A percentile compares a stretch with the other conserved stretches of the same genome.
These are phyloP conservation scores for Rhizophagus clarus DNA, from an alignment of 192 early-diverging fungal species.

Conservation along the genomic window DNA sequence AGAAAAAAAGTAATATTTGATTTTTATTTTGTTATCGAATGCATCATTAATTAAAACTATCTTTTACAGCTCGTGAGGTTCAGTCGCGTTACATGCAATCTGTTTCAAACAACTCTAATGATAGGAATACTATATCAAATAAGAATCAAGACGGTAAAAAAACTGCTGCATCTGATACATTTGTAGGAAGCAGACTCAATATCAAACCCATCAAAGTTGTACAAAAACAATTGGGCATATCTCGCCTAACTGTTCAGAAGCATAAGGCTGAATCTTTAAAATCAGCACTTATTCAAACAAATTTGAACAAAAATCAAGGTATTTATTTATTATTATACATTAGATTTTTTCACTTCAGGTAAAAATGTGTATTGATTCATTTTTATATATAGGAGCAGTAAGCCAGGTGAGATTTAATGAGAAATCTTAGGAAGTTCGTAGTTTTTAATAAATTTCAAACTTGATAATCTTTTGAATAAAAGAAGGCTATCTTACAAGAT, in stretches of 20 bases:
- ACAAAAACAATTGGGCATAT: not conserved
- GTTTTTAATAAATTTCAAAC: not conserved
- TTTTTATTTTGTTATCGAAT: not conserved
- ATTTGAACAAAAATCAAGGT: not conserved
- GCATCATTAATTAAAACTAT: not conserved
- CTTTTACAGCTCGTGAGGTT: conserved; percentile 12
- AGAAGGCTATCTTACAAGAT: not conserved
- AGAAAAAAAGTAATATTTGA: not conserved
- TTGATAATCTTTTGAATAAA: not conserved
- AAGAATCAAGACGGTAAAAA: not conserved
- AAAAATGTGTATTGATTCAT: not conserved
- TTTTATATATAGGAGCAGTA: not conserved
- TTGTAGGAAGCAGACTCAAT: not conserved
- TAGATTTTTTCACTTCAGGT: not conserved
- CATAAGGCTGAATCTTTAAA: not conserved
- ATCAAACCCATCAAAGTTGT: not conserved
- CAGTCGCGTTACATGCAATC: conserved; percentile 16
- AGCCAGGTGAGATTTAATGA: not conserved
- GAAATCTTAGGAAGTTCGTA: not conserved
- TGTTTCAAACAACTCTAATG: not conserved
- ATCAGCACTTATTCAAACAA: not conserved
- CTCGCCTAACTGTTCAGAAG: not conserved
- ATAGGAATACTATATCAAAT: not conserved
- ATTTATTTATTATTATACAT: not conserved
- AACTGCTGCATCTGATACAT: not conserved